Base-by-base conservation (phyloP, 768 basidiomycete species). In the Amanita muscaria region DNA sequence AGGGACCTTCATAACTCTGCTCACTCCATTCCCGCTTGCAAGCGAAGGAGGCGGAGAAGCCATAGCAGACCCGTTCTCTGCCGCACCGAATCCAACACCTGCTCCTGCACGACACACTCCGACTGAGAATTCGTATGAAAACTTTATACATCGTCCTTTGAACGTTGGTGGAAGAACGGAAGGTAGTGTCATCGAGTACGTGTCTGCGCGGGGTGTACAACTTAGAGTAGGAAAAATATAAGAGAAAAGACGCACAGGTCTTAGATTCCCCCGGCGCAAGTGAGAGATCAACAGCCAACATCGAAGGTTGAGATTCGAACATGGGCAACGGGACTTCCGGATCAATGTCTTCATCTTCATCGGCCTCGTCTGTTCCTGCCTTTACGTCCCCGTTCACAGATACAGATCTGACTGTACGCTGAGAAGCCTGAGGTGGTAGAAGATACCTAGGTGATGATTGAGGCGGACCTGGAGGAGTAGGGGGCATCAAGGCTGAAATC, bases 61-160 rank as follows among this genome's bases (percentile, higher is more conserved):
- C 40, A 30, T n/a, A n/a, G n/a, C n/a, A n/a, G n/a, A n/a, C n/a
- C n/a, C n/a, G n/a, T n/a, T n/a, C n/a, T n/a, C n/a, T n/a, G n/a
- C n/a, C n/a, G n/a, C n/a, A n/a, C 16, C 16, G 34, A 19, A 16
- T 14, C 6, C 11, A 31, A 4, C 14, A 33, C 11, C 51, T 25
- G 65, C 49, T 7, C 68, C 66, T 10, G 83, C 78, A 10, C 88
- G 74, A 61, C 85, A 93, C 0, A 88, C 82, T 1, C 92, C 92
- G 1, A 98, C 74, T n/a, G 86, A 70, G 10, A 99, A 75, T 51
- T 92, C 83, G 57, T 98, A 98, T 3, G 84, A 83, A 58, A 99
- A 93, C 55, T 71, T 74, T 48, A 97, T 69, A 3, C 83, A 73
- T 34, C 85, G 80, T 2, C 96, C 94, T 36, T 77, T 75, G 65